Evolutionary conservation across 768 basidiomycete species (phyloP), one percentile per base, ranked within the genome.

Genomic region (Kwoniella europaea): DNA sequence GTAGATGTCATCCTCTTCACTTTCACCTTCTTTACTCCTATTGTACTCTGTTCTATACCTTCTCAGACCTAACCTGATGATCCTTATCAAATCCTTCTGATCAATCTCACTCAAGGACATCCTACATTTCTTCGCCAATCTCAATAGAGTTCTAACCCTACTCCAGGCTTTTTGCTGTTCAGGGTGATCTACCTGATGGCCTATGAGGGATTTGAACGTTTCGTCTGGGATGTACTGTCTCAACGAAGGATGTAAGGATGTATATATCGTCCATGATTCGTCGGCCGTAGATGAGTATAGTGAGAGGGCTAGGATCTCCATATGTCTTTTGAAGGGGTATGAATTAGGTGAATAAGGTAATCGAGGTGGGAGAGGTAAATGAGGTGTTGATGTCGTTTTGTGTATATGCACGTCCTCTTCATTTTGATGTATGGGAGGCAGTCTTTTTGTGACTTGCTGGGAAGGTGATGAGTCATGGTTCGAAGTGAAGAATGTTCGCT

Each of bases 271-370:
- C 78, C 78, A 81, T 24, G 78, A 77, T 61, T 79, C 76, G n/a
- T 76, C 67, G 1, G 71, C 43, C 3, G 53, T 64, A 5, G 69
- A 53, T 9, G 62, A 65, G 43, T 72, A 55, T 1, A 77, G 52
- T 10, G 76, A 63, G 16, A 73, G 63, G 4, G 75, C 73, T n/a
- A 81, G 74, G 9, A 73, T 68, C 18, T 77, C 69, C 27, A 77
- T 68, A 50, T 81, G 79, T 42, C 79, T 68, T 64, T 74, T 64
- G 67, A 81, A 81, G 3, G 78, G 78, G 22, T 67, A 56, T 3
- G 73, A 74, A 15, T 56, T 68, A 12, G 73, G 73, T 4, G 73
- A 71, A 46, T 74, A 74, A 2, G 73, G 73, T 29, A 74, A 50
- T 16, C 59, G 22, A 16, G 73, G 73, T 20, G 73, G 73, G 12